Evolutionary conservation across 331 rosid genomes (phyloP).

Genomic region (Telfairia occidentalis): DNA sequence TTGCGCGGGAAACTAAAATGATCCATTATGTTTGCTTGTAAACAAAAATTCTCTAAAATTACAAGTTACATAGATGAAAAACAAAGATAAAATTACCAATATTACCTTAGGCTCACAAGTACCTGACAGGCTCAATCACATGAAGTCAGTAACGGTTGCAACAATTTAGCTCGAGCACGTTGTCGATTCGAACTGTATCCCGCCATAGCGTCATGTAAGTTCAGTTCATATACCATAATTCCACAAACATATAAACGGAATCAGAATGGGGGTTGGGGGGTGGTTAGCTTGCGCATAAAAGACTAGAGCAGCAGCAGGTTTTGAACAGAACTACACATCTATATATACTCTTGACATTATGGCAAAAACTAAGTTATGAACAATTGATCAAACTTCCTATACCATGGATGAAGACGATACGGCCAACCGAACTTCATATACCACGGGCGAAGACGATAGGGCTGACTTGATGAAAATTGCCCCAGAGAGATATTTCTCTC

Average conservation of each 20-base stretch:
- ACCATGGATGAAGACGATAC: neutral
- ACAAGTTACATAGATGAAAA: slow-evolving; percentile 7
- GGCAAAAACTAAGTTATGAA: slow-evolving; percentile 8
- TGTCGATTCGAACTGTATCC: neutral
- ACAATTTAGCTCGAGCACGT: neutral
- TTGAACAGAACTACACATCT: slow-evolving; percentile 8
- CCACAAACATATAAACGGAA: neutral
- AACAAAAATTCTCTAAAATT: neutral
- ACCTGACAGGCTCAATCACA: neutral
- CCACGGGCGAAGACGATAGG: neutral
- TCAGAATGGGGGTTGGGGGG: neutral
- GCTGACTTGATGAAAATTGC: neutral
- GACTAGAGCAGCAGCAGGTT: slow-evolving; percentile 5
- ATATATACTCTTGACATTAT: slow-evolving; percentile 1
- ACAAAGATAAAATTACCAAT: neutral
- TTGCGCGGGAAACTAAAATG: neutral
- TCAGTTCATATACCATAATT: neutral
- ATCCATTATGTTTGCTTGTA: slow-evolving; percentile 1
- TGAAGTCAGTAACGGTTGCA: neutral
- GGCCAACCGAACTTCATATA: neutral
- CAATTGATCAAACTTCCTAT: slow-evolving; percentile 6
- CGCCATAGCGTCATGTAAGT: neutral
- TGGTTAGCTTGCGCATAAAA: slow-evolving; percentile 6
- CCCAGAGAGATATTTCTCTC: neutral
- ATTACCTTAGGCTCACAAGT: slow-evolving; percentile 3